phyloP scores from a whole-genome alignment of 2,329 filamentous ascomycete species.

The Pyrenophora graminea region DNA sequence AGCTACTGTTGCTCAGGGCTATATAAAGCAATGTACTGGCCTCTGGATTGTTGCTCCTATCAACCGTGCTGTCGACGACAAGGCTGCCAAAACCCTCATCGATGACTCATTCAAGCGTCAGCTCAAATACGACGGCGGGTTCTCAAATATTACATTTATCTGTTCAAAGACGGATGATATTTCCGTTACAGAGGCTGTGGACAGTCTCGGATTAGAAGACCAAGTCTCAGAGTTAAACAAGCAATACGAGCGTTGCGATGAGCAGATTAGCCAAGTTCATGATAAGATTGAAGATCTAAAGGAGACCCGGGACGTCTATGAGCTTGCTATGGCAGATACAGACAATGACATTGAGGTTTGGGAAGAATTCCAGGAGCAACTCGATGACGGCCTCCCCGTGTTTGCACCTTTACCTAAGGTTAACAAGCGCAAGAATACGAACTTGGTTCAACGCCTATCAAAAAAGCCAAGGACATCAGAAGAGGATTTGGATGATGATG shows the following conservation, averaged over 20 bases:
- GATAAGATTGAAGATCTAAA: constrained; percentile 33
- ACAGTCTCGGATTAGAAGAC: constrained; percentile 45
- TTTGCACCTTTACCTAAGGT: constrained; percentile 42
- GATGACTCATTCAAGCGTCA: constrained; percentile 63
- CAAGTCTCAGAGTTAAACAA: constrained; percentile 36
- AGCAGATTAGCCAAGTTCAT: constrained; percentile 22
- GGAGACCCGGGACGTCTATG: constrained; percentile 43
- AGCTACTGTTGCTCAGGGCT: constrained; percentile 60
- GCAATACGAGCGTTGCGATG: constrained; percentile 19
- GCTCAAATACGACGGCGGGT: constrained; percentile 62
- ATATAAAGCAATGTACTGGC: constrained; percentile 64
- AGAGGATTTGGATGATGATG: constrained; percentile 1
- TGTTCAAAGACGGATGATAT: constrained; percentile 69
- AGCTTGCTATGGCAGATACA: constrained; percentile 40
- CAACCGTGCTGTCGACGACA: constrained; percentile 63
- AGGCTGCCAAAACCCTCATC: constrained; percentile 60
- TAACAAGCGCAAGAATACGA: constrained; percentile 50
- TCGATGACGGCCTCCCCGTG: constrained; percentile 50
- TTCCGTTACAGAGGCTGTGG: constrained; percentile 51
- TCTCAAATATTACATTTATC: constrained; percentile 62
- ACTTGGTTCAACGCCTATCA: background rate
- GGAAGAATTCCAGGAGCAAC: constrained; percentile 47
- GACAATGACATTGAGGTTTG: constrained; percentile 54
- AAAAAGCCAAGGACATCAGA: constrained; percentile 1
- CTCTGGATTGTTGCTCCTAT: constrained; percentile 68